Conservation (phyloP, 169 alveolate genomes). For the Plasmodium yoelii region DNA sequence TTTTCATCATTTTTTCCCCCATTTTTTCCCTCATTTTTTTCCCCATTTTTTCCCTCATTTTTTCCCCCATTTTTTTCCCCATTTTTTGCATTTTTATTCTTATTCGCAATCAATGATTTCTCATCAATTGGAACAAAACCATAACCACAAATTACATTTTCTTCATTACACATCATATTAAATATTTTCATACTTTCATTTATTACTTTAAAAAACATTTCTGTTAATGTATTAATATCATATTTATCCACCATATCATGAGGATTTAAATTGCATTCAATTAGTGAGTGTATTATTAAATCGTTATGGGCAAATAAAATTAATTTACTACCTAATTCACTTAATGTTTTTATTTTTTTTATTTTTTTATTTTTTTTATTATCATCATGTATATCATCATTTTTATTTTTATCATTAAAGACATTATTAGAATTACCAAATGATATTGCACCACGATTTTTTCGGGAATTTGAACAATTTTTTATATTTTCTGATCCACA, state of each 20-base stretch:
- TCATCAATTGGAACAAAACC: conserved; percentile 27
- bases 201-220: conserved; percentile 29
- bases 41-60: no score
- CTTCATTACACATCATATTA: conserved; percentile 41
- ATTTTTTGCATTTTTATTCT: background rate
- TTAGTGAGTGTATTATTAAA: conserved; percentile 46
- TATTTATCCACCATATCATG: conserved; percentile 22
- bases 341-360: conserved; percentile 37
- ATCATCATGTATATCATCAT: conserved; percentile 22
- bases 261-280: conserved; percentile 34
- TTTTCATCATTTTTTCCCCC: no score
- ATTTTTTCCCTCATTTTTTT: no score
- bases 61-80: no score
- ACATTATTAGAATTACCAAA: background rate
- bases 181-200: conserved; percentile 32
- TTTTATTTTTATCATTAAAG: background rate
- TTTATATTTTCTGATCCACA: background rate
- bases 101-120: background rate
- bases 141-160: conserved; percentile 24
- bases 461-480: background rate
- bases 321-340: conserved; percentile 47
- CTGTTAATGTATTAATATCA: conserved; percentile 4
- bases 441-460: background rate
- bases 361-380: conserved; percentile 43
- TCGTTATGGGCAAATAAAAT: conserved; percentile 59